These are phyloP conservation scores for Sicyos baderoa DNA, from an alignment of 306 rosid genomes.

Conservation along the genomic window DNA sequence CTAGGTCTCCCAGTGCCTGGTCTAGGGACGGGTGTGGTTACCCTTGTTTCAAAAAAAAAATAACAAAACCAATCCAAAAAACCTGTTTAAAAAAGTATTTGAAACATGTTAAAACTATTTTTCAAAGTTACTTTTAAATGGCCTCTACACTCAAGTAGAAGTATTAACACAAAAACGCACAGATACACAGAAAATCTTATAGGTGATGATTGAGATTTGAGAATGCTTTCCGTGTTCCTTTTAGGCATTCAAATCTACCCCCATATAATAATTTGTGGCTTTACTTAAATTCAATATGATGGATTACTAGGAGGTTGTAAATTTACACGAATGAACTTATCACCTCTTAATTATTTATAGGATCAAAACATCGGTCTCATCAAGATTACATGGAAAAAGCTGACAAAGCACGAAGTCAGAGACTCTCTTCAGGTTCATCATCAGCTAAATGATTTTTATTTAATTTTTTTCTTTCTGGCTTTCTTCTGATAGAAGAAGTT, in stretches of 20 bases:
- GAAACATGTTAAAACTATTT: neutral
- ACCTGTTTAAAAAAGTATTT: neutral
- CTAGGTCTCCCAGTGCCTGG: too few species aligned
- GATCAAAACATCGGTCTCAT: conserved; percentile 76
- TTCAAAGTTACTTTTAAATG: neutral
- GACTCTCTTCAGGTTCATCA: conserved; percentile 70
- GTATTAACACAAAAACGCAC: neutral
- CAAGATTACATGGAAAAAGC: conserved; percentile 92
- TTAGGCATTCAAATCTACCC: neutral
- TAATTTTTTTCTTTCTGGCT: neutral
- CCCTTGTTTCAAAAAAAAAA: too few species aligned
- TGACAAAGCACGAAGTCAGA: conserved; percentile 86
- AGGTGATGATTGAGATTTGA: neutral
- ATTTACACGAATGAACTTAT: neutral
- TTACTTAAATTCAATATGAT: neutral
- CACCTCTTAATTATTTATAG: conserved; percentile 31
- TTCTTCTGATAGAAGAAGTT: conserved; percentile 21
- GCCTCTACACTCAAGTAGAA: neutral
- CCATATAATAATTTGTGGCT: neutral
- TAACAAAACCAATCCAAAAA: neutral
- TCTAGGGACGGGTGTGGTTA: too few species aligned
- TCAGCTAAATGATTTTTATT: conserved; percentile 44
- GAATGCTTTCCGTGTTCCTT: neutral
- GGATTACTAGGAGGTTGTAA: neutral
- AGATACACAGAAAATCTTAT: neutral